phyloP scores from a whole-genome alignment of 1,139 yeast genomes.

The Debaryomycetaceae sp. region DNA sequence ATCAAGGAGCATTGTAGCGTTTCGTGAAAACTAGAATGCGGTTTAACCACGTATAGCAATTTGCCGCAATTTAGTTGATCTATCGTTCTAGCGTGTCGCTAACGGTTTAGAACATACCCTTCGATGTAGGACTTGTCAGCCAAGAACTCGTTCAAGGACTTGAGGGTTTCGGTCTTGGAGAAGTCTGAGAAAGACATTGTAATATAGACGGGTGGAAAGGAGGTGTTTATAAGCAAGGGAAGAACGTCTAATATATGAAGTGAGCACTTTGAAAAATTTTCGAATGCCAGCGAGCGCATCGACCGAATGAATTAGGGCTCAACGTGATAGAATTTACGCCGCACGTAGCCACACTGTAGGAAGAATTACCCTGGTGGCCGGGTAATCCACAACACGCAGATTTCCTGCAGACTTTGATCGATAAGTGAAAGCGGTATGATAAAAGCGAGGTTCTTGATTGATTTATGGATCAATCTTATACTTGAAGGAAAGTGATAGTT shows the following conservation, averaged over 20 bases:
- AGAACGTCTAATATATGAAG: conserved; percentile 5
- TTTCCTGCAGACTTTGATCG: too few species aligned
- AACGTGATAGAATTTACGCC: conserved; percentile 6
- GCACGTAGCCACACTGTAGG: not conserved
- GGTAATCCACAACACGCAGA: conserved; percentile 2
- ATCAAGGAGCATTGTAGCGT: too few species aligned
- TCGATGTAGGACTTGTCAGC: conserved; percentile 90
- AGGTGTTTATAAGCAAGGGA: conserved; percentile 6
- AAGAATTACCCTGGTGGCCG: not conserved
- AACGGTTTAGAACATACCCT: conserved; percentile 61
- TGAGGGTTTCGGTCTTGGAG: conserved; percentile 76
- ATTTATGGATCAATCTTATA: too few species aligned
- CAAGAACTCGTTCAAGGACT: conserved; percentile 81
- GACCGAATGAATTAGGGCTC: conserved; percentile 6
- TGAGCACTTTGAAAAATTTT: conserved; percentile 6
- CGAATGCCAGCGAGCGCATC: conserved; percentile 5
- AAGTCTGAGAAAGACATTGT: conserved; percentile 74
- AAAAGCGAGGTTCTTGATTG: too few species aligned
- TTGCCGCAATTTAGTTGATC: too few species aligned
- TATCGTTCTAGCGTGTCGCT: too few species aligned
- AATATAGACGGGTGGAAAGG: conserved; percentile 4
- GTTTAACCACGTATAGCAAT: too few species aligned
- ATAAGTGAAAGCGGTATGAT: too few species aligned
- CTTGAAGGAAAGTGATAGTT: too few species aligned
- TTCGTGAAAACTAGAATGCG: too few species aligned